A percentile compares a stretch with the other conserved stretches of the same genome.
Conservation (phyloP, 176 grass and related monocot genomes). For the Bothriochloa decipiens region DNA sequence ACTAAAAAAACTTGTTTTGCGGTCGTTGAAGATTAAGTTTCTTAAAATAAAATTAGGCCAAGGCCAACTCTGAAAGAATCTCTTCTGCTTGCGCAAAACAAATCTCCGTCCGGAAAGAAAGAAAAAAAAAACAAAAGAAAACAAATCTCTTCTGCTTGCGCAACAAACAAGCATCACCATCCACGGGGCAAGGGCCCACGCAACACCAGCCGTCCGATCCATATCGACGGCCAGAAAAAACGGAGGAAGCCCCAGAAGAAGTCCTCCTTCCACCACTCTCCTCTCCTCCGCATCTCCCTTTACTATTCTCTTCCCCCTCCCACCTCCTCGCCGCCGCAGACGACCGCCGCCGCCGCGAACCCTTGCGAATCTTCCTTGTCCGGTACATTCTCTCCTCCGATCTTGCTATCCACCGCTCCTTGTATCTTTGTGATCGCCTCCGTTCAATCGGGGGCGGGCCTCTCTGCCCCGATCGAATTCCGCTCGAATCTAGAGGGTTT, state of each 20-base stretch:
- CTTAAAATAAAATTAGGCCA: conserved; percentile 5
- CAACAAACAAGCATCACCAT: conserved; percentile 28
- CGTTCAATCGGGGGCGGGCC: conserved; percentile 12
- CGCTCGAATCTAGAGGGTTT: conserved; percentile 28
- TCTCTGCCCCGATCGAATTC: neutral
- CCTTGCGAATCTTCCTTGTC: conserved; percentile 25
- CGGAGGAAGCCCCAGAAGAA: conserved; percentile 21
- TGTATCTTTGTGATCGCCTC: neutral
- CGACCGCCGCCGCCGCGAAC: conserved; percentile 19
- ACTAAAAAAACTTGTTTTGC: neutral
- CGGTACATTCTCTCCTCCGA: conserved; percentile 39
- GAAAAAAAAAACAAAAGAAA: neutral
- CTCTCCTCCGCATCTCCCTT: neutral
- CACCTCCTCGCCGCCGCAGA: neutral
- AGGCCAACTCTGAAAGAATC: conserved; percentile 23
- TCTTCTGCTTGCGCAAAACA: no score
- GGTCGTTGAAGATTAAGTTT: neutral
- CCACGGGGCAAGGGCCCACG: neutral
- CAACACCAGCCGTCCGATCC: conserved; percentile 38
- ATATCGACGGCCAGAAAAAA: conserved; percentile 39
- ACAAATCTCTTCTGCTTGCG: conserved; percentile 5
- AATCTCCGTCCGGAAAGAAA: neutral
- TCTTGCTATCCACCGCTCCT: neutral
- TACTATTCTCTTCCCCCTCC: neutral
- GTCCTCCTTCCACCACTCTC: neutral